Evolutionary conservation across 257 asterid species (phyloP), one percentile per base, ranked within the genome.

Genomic region (Lavandula angustifolia): DNA sequence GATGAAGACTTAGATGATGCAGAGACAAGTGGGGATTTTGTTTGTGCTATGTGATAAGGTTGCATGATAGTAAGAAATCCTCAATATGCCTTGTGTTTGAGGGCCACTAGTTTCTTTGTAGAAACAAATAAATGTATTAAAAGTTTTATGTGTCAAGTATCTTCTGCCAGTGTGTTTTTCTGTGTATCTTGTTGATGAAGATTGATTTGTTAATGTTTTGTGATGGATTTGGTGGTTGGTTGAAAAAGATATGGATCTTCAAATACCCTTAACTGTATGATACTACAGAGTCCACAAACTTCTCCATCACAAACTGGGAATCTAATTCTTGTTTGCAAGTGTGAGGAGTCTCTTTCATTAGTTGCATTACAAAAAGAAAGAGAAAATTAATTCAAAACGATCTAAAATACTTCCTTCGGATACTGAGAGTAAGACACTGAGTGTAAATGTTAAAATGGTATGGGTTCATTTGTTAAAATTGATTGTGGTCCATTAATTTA

Each of bases 11-110:
- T 73, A 56, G 96, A 88, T 64, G 95, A 88, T 16, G 64, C 69
- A 2, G 95, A 83, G 55, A 71, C 91, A 3, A 86, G 96, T 70
- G 95, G 89, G 22, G 98, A 92, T 34, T 92, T 85, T 73, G 92
- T 92, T 3, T 83, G 90, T 70, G 87, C 86, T 47, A 42, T 88
- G 16, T 88, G 71, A 71, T 48, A 38, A n/a, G 14, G 10, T 38
- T 7, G 3, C 43, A 38, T 38, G 17, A 3, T 43, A 5, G 49
- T 43, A 12, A 43, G 14, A 43, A 12, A 43, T 11, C 3, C n/a
- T 11, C 16, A 43, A 12, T 43, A 43, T 37, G 0, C 10, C 34
- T 47, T 42, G 66, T 62, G 51, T 14, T 43, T 62, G 47, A 62
- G 65, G 57, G 59, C 31, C 32, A 17, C 50, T 66, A 38, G n/a